Base-by-base conservation (phyloP, 805 yeast genomes). In the Kluyveromyces starmeri region DNA sequence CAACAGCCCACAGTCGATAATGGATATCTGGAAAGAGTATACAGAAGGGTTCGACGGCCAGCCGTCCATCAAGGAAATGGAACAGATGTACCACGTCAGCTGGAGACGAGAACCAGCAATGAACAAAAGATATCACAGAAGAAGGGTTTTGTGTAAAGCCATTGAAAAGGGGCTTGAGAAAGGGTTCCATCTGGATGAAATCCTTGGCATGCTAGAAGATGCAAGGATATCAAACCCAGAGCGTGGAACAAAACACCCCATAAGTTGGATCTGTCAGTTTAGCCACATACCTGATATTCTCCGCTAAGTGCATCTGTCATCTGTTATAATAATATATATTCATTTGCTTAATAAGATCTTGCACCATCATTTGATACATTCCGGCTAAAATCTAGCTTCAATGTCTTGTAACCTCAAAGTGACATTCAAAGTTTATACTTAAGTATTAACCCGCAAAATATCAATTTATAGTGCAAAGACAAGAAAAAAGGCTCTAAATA, bases 101-200 rank as follows among this genome's bases (percentile, higher is more conserved):
- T 73, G 80, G 80, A 62, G 79, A 48, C 58, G 70, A 32, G 75
- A 63, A 32, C 62, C 70, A 7, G 75, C 77, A 0, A 70, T 70
- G 20, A 66, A 68, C 35, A 67, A 74, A 41, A 67, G 75, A 28
- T 73, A 68, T 46, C 61, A 70, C 30, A 50, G 80, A 41, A 56
- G 79, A 25, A 71, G 69, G 46, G 68, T 68, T 21, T 62, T 73
- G 16, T 73, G 72, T 51, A 67, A 64, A 40, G 78, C 78, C 4
- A 70, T 73, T 34, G 77, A 73, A 45, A 56, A 44, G 7, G 79
- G 77, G 1, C 44, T 64, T 33, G 43, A 47, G 4, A 62, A 63
- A 43, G 76, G 77, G 1, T 65, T 58, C 41, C 43, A 62, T 11
- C 56, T 69, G 27, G 63, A 64, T 2, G 51, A 59, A 24, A 61